phyloP scores from a whole-genome alignment of 805 yeast genomes.

The Candida krabiensis region DNA sequence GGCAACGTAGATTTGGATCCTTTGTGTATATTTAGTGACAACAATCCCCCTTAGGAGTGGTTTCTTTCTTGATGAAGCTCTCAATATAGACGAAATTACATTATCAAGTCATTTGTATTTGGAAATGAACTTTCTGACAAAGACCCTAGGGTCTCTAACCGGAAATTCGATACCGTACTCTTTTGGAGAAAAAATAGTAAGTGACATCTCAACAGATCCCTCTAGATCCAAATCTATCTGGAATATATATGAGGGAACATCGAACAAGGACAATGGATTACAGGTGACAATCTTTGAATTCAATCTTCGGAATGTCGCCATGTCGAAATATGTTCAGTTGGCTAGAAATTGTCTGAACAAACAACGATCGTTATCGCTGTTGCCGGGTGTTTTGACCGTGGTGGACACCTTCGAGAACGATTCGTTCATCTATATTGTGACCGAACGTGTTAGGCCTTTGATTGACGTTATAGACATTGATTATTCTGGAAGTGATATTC shows the following conservation, averaged over 20 bases:
- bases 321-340: conserved; percentile 31
- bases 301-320: conserved; percentile 42
- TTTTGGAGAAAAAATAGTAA: conserved; percentile 42
- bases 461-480: conserved; percentile 33
- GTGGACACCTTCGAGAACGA: conserved; percentile 68
- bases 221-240: conserved; percentile 46
- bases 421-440: conserved; percentile 53
- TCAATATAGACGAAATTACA: no score
- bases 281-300: conserved; percentile 66
- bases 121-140: conserved; percentile 77
- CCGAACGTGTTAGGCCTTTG: conserved; percentile 66
- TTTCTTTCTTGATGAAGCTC: no score
- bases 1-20: no score
- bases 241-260: conserved; percentile 61
- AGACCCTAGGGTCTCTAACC: conserved; percentile 58
- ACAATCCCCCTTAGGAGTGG: no score
- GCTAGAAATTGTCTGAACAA: conserved; percentile 47
- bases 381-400: conserved; percentile 68
- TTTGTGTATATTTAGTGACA: no score
- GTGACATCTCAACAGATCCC: conserved; percentile 25
- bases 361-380: conserved; percentile 52
- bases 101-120: no score
- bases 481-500: conserved; percentile 24
- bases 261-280: conserved; percentile 48
- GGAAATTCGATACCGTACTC: conserved; percentile 60